Percentiles rank a stretch among this genome's conserved stretches.
Conservation (phyloP, 495 filamentous ascomycete genomes). For the Daldinia loculata region DNA sequence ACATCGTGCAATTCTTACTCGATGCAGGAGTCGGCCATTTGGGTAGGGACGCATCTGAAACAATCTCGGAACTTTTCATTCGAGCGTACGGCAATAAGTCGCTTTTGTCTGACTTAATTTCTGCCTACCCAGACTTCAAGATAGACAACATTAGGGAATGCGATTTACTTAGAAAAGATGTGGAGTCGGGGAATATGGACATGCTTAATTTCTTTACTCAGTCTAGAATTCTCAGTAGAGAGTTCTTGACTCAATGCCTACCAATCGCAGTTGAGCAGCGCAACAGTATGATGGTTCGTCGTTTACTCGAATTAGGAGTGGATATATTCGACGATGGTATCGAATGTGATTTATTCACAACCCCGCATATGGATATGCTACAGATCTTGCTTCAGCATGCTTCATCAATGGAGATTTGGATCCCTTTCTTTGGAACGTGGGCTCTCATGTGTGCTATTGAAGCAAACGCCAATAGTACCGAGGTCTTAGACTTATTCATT, state of each 20-base stretch:
- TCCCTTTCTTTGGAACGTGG: not conserved
- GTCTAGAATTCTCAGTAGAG: not conserved
- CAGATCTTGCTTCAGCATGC: not conserved
- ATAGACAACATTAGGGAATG: not conserved
- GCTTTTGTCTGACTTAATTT: not conserved
- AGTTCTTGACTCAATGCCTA: not conserved
- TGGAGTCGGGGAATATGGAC: not conserved
- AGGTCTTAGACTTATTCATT: not conserved
- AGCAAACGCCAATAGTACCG: not conserved
- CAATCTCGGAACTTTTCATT: not conserved
- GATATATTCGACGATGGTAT: not conserved
- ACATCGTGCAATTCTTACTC: conserved; percentile 2
- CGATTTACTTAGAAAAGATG: not conserved
- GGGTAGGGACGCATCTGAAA: rapidly evolving
- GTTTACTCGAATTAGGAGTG: not conserved
- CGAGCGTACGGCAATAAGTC: not conserved
- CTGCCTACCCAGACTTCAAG: not conserved
- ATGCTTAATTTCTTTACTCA: not conserved
- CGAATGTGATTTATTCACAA: not conserved
- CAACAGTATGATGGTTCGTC: not conserved
- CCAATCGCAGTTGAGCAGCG: not conserved
- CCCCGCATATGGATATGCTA: not conserved
- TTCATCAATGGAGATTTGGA: not conserved
- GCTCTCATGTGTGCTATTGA: not conserved
- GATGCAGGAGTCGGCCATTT: not conserved